phyloP scores from a whole-genome alignment of 2,329 filamentous ascomycete species.

The Penicillium digitatum region DNA sequence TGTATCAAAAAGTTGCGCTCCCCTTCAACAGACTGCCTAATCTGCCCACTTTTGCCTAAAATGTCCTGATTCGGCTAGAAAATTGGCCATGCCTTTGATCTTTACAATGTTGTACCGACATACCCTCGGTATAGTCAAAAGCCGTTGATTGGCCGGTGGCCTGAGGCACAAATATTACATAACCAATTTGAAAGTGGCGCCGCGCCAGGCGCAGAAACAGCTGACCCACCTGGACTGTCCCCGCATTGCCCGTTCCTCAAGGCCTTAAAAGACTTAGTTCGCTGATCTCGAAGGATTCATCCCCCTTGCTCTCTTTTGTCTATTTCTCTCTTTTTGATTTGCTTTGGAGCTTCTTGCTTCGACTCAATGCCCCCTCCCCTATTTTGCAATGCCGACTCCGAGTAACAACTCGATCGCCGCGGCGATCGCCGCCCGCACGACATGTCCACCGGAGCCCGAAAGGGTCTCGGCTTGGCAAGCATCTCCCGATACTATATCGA shows the following conservation, averaged over 20 bases:
- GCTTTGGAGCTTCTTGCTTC: constrained; percentile 13
- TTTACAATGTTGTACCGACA: not conserved
- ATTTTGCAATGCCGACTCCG: constrained; percentile 50
- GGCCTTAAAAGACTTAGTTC: constrained; percentile 10
- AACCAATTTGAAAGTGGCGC: constrained; percentile 7
- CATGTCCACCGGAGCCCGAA: constrained; percentile 49
- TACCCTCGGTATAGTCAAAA: not conserved
- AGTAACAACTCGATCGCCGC: constrained; percentile 46
- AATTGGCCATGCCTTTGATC: not conserved
- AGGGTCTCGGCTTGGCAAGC: constrained; percentile 33
- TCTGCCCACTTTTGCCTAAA: not conserved
- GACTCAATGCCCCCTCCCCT: constrained; percentile 37
- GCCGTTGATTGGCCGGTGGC: not conserved
- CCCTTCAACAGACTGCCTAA: not conserved
- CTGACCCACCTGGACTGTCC: constrained; percentile 10
- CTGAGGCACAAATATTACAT: not conserved
- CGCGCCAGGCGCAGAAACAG: constrained; percentile 12
- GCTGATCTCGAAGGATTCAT: constrained; percentile 17
- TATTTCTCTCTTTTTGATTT: constrained; percentile 2
- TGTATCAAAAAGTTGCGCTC: not conserved
- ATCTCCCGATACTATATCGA: constrained; percentile 25
- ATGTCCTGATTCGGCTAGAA: not conserved
- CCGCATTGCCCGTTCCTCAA: constrained; percentile 31
- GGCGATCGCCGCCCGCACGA: constrained; percentile 41
- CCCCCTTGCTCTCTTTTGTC: constrained; percentile 18